Conservation (phyloP, 306 rosid species). For the Fagus crenata region DNA sequence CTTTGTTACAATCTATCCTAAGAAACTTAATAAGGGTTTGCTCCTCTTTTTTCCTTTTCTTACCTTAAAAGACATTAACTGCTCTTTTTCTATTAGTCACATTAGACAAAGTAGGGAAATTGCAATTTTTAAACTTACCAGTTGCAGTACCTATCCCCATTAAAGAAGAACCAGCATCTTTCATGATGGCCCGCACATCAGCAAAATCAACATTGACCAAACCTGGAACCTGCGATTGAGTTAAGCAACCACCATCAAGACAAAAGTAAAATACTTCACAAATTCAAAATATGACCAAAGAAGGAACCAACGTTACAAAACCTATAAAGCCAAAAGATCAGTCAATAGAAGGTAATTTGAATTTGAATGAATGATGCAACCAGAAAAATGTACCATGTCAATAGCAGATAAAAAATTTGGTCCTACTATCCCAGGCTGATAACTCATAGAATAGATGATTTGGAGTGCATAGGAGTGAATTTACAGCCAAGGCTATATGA, state of each 20-base stretch:
- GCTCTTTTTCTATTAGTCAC: neutral
- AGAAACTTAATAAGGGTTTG: too few species aligned
- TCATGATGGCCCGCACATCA: conserved; percentile 89
- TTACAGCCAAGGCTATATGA: neutral
- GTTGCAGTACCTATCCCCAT: conserved; percentile 92
- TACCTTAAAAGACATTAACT: neutral
- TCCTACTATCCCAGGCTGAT: too few species aligned
- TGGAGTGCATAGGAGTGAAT: neutral
- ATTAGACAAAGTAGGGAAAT: neutral
- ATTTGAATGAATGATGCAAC: neutral
- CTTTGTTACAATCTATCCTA: neutral
- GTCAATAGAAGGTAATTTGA: neutral
- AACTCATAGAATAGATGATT: too few species aligned
- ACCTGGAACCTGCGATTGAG: conserved; percentile 71
- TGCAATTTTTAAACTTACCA: conserved; percentile 40
- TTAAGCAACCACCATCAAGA: too few species aligned
- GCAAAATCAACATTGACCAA: conserved; percentile 90
- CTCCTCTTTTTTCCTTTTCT: too few species aligned
- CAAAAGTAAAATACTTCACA: neutral
- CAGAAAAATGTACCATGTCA: neutral
- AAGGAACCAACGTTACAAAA: neutral
- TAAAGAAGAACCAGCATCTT: conserved; percentile 82
- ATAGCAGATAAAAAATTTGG: too few species aligned
- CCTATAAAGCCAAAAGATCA: neutral
- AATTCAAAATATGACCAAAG: neutral